Conservation (phyloP, 805 yeast species). For the Lachancea sp. region DNA sequence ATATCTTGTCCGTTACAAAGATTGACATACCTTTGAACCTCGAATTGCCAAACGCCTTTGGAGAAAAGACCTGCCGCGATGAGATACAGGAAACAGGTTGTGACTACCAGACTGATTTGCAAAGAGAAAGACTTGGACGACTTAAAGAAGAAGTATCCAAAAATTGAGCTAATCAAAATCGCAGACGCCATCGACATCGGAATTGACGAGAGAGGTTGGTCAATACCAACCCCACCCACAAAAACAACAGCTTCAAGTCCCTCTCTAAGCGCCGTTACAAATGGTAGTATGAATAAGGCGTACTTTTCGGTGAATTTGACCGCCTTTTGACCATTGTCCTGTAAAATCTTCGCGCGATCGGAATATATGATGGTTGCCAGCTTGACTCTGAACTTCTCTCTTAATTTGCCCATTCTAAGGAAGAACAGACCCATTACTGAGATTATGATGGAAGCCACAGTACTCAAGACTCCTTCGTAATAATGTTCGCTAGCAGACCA, state of each 20-base stretch:
- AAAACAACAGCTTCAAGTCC: constrained; percentile 90
- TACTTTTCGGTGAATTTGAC: constrained; percentile 47
- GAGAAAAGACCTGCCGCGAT: constrained; percentile 85
- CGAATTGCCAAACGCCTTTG: constrained; percentile 86
- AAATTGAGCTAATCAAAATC: constrained; percentile 47
- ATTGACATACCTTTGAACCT: constrained; percentile 67
- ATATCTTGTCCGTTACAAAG: constrained; percentile 77
- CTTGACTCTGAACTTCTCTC: constrained; percentile 73
- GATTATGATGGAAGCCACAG: constrained; percentile 70
- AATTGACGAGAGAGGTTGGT: constrained; percentile 58
- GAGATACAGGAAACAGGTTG: constrained; percentile 74
- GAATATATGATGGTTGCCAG: constrained; percentile 40
- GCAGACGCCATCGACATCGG: constrained; percentile 61
- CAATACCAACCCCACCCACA: constrained; percentile 80
- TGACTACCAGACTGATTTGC: constrained; percentile 63
- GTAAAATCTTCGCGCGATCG: constrained; percentile 21
- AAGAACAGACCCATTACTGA: constrained; percentile 84
- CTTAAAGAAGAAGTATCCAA: constrained; percentile 63
- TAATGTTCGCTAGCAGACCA: constrained; percentile 85
- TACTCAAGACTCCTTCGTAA: constrained; percentile 82
- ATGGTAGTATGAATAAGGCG: constrained; percentile 71
- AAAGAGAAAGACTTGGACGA: constrained; percentile 77
- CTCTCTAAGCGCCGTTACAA: constrained; percentile 80
- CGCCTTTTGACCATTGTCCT: constrained; percentile 21
- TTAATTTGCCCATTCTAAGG: constrained; percentile 71